phyloP scores from a whole-genome alignment of 148 eudicot species.

The Vaccinium myrtillus region DNA sequence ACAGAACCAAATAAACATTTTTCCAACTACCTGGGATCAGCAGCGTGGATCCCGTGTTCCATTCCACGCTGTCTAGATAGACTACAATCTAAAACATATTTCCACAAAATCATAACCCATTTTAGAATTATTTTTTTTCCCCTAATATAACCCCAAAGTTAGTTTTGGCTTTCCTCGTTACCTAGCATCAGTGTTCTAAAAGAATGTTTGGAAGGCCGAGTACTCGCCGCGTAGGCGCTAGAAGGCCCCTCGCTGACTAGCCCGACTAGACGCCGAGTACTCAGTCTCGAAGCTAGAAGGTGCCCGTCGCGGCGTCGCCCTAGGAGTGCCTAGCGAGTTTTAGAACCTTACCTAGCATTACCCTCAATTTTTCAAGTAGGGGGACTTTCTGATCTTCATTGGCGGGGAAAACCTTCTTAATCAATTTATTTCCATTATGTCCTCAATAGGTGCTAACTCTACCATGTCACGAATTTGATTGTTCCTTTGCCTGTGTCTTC shows the following conservation, averaged over 20 bases:
- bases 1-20: background rate
- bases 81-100: no score
- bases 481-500: no score
- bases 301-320: no score
- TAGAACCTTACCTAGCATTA: background rate
- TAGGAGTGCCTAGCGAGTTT: no score
- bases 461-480: background rate
- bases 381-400: background rate
- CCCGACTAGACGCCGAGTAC: no score
- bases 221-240: no score
- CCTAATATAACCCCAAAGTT: background rate
- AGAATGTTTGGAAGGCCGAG: no score
- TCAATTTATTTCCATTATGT: background rate
- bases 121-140: no score
- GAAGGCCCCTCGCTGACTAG: no score
- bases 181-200: background rate
- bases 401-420: background rate
- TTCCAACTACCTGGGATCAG: background rate
- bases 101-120: background rate
- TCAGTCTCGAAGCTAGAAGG: no score
- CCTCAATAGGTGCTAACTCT: background rate
- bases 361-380: background rate
- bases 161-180: background rate
- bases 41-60: background rate
- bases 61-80: background rate